Evolutionary conservation across 164 flowering plant genomes (phyloP), one percentile per base, ranked within the genome.

Genomic region (Annona squamosa): DNA sequence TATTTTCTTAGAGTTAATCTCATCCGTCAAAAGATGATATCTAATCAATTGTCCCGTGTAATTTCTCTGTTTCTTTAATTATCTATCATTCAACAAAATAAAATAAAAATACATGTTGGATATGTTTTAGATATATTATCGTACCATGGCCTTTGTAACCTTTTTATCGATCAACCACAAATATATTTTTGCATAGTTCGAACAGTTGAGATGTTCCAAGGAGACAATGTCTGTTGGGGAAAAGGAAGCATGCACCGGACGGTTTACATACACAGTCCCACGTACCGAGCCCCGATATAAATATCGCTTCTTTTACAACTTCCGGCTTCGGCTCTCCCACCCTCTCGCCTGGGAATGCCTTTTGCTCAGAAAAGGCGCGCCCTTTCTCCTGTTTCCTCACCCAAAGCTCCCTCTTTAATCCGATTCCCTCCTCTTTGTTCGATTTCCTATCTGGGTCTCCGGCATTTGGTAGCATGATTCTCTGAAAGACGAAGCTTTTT

Each of bases 391-490:
- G 13, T 4, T 13, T 9, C 26, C 46, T 16, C 17, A 3, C 45
- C 65, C 17, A 19, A 6, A 42, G 42, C 46, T 43, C 68, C 43
- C 68, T 42, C 26, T 43, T 1, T 65, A 0, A 4, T 66, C n/a
- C 43, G 45, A 44, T 44, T 42, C 59, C 3, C 17, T 0, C 9
- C 59, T 52, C 13, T 66, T 10, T 5, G 2, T 66, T 65, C 12
- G 46, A 41, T 65, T 65, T 65, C 16, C 68, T 42, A 10, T 44
- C 68, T 66, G 68, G 68, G 47, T 66, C 3, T 43, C 68, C 16
- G 10, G 42, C 68, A 43, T 66, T 16, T 66, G 44, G n/a, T 42
- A 42, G 68, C 46, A 66, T 66, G 68, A 42, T 3, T 66, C 12
- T 42, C 12, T 42, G 68, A 66, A 43, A 66, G 47, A 43, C 43